phyloP scores from a whole-genome alignment of 371 early-diverging fungal species.

The Mortierella sp. region DNA sequence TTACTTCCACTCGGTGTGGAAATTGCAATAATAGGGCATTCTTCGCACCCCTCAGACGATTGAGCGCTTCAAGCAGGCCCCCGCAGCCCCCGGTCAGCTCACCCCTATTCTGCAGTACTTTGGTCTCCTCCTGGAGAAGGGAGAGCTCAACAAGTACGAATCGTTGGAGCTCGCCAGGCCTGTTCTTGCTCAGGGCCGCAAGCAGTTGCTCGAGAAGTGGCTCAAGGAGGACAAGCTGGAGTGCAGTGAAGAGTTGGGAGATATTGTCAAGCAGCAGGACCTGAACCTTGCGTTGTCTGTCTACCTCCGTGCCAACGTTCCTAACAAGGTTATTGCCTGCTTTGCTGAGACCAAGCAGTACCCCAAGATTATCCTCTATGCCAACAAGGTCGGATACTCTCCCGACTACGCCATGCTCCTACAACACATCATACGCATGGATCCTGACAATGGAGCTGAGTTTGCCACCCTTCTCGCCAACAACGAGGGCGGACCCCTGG shows the following conservation, averaged over 20 bases:
- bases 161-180: constrained; percentile 95
- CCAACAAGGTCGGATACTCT: constrained; percentile 94
- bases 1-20: not conserved
- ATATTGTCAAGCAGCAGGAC: constrained; percentile 95
- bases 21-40: constrained; percentile 72
- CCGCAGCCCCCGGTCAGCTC: constrained; percentile 85
- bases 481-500: constrained; percentile 88
- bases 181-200: constrained; percentile 93
- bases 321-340: constrained; percentile 93
- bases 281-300: constrained; percentile 92
- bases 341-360: constrained; percentile 98
- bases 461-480: constrained; percentile 93
- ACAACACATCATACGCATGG: constrained; percentile 90
- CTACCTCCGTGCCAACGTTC: constrained; percentile 94
- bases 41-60: constrained; percentile 96
- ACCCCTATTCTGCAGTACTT: constrained; percentile 99
- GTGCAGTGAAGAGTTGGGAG: constrained; percentile 98
- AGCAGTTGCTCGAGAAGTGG: constrained; percentile 97
- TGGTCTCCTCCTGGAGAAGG: constrained; percentile 95
- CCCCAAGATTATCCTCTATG: constrained; percentile 95
- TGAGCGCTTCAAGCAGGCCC: constrained; percentile 92
- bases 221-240: constrained; percentile 98
- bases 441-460: constrained; percentile 95
- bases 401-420: constrained; percentile 95
- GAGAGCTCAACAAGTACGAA: constrained; percentile 94